Evolutionary conservation across 371 early-diverging fungal genomes (phyloP).

Genomic region (Chytridium lagenaria): DNA sequence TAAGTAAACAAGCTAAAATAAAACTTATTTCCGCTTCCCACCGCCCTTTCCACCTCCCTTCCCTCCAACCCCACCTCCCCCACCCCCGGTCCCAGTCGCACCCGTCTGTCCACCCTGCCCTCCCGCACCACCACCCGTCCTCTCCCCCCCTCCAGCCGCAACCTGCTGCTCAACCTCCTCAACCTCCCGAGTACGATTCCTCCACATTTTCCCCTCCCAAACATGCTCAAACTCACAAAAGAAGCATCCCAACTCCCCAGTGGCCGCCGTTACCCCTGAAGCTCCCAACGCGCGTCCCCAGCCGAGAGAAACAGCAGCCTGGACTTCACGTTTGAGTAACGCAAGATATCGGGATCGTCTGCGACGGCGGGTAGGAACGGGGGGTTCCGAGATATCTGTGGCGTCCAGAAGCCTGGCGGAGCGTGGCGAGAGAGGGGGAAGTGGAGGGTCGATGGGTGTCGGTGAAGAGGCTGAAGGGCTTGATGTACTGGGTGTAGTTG

Average conservation of each 20-base stretch:
- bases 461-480: background rate
- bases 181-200: slow-evolving; percentile 14
- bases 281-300: slow-evolving; percentile 29
- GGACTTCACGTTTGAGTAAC: background rate
- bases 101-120: background rate
- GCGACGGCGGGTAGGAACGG: background rate
- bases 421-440: background rate
- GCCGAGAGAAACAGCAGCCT: background rate
- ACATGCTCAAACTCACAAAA: slow-evolving; percentile 44
- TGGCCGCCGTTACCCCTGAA: background rate
- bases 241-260: slow-evolving; percentile 33
- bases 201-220: slow-evolving; percentile 29
- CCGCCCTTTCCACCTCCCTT: background rate
- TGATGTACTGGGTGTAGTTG: background rate
- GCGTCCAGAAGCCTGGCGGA: background rate
- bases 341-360: background rate
- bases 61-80: background rate
- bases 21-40: background rate
- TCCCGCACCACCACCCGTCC: background rate
- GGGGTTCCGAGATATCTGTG: slow-evolving; percentile 3
- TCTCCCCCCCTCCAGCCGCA: background rate
- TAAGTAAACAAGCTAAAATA: no score
- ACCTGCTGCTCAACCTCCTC: background rate
- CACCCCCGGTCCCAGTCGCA: background rate
- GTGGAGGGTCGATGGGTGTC: background rate